A percentile compares a stretch with the other conserved stretches of the same genome.
These are phyloP conservation scores for Cubamyces lactineus DNA, from an alignment of 768 basidiomycete species.

Conservation along the genomic window DNA sequence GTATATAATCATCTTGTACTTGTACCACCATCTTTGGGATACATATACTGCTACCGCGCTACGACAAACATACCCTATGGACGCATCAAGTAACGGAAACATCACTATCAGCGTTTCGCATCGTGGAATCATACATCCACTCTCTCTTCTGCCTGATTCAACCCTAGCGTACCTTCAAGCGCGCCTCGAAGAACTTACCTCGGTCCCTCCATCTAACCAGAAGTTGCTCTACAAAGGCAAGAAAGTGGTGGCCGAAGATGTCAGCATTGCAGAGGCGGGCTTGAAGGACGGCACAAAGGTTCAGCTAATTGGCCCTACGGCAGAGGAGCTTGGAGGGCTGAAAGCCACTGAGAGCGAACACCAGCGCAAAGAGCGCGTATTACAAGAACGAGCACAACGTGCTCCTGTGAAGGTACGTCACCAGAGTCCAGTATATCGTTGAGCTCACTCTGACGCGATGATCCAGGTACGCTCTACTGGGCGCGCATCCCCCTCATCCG, in stretches of 20 bases:
- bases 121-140: constrained; percentile 50
- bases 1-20: neutral
- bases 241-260: constrained; percentile 36
- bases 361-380: constrained; percentile 56
- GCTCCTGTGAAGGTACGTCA: constrained; percentile 57
- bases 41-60: no score
- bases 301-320: constrained; percentile 71
- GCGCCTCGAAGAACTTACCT: constrained; percentile 62
- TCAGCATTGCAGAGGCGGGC: constrained; percentile 48
- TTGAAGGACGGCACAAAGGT: constrained; percentile 67
- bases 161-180: constrained; percentile 56
- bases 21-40: neutral
- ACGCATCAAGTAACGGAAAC: neutral
- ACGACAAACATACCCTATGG: neutral
- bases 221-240: constrained; percentile 79
- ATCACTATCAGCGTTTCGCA: constrained; percentile 42
- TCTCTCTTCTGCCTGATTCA: constrained; percentile 52
- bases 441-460: neutral
- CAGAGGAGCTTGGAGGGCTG: constrained; percentile 56
- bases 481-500: constrained; percentile 37
- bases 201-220: constrained; percentile 65
- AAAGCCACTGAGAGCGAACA: constrained; percentile 61
- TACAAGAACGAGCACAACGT: constrained; percentile 60
- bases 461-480: constrained; percentile 60
- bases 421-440: neutral